phyloP scores from a whole-genome alignment of 257 asterid species.

The Solanum chiquidenum region DNA sequence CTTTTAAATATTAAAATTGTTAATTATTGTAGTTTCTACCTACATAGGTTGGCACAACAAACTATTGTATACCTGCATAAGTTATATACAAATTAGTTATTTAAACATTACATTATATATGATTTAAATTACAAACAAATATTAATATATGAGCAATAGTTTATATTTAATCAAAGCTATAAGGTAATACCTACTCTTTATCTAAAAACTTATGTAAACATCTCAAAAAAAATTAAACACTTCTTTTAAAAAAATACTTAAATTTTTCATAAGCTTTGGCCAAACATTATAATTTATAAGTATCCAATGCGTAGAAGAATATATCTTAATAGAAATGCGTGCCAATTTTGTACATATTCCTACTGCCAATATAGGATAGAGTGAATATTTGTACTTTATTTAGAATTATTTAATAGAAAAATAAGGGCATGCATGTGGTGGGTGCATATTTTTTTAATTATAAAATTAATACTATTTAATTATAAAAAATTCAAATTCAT shows the following conservation, averaged over 20 bases:
- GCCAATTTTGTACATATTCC: neutral
- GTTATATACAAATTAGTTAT: no score
- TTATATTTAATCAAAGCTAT: no score
- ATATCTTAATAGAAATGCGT: neutral
- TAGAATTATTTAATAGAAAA: neutral
- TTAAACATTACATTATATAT: no score
- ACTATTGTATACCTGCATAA: neutral
- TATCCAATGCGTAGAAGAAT: neutral
- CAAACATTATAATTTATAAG: neutral
- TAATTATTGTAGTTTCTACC: neutral
- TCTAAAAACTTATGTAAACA: neutral
- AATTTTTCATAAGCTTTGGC: neutral
- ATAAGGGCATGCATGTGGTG: neutral
- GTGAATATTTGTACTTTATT: neutral
- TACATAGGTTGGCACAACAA: neutral
- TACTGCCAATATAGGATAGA: neutral
- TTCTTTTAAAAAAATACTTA: neutral
- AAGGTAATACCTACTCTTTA: neutral
- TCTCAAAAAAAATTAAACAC: no score
- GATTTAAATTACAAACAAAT: neutral
- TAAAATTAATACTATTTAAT: neutral
- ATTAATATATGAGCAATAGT: no score
- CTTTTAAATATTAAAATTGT: no score
- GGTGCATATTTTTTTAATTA: neutral
- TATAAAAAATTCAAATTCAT: neutral